Evolutionary conservation across 2,329 filamentous ascomycete genomes (phyloP), one percentile per base, ranked within the genome.

Genomic region (Trichoderma citrinoviride): DNA sequence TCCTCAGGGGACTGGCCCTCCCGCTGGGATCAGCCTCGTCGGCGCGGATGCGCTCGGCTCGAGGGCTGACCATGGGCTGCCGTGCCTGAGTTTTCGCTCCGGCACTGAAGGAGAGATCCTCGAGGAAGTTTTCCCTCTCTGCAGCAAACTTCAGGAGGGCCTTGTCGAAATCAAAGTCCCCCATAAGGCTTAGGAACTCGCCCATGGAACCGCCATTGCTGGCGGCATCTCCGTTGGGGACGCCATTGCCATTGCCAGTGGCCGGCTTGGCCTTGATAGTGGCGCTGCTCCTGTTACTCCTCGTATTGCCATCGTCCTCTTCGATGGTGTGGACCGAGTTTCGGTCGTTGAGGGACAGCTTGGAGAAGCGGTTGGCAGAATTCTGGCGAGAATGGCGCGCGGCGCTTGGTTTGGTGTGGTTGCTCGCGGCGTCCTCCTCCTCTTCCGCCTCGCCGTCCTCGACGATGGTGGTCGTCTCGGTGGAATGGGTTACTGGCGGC

Each of bases 121-220:
- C 92, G 60, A 98, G 81, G 72, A 99, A 99, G 66, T 89, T 90
- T 72, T 99, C 95, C 69, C 95, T 85, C 80, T 98, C 94, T n/a
- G 89, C 90, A 52, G 95, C 93, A 76, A 99, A 99, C 79, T 97
- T 98, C 72, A 93, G 81, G 70, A 99, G 83, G 27, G 95, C 94
- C 73, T 91, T 89, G 75, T 98, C 95, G 73, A 99, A 99, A 76
- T 98, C 95, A 73, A 91, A 92, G 73, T 96, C 92, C 65, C 77
- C 79, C 67, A 84, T 77, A 40, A 80, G 70, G 23, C 62, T 44
- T 10, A 66, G 47, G 7, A 65, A 58, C 2, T 43, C 57, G 8
- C 68, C 68, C 44, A 43, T 70, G 68, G 49, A 74, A 70, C 44
- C 77, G 47, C 74, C 74, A 41, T 63, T 64, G 66, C 69, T 71